Base-by-base conservation (phyloP, 2,329 filamentous ascomycete genomes). In the Arthrobotrys iridis region DNA sequence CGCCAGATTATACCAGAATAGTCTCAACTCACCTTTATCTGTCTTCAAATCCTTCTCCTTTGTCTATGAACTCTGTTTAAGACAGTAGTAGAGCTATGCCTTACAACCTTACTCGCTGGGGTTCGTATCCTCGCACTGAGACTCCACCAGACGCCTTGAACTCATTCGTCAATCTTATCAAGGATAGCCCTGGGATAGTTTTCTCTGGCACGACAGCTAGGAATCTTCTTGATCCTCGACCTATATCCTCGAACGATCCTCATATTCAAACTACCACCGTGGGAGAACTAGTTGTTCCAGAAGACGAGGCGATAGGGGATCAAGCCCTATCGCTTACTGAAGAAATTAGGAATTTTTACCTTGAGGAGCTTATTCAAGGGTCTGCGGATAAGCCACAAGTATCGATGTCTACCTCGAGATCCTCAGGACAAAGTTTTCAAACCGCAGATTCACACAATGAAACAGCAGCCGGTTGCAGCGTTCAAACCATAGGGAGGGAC, bases 61-160 rank as follows among this genome's bases (percentile, higher is more conserved):
- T n/a, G n/a, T n/a, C n/a, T n/a, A n/a, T n/a, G n/a, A n/a, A n/a
- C n/a, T n/a, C n/a, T n/a, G n/a, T n/a, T n/a, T n/a, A n/a, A n/a
- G n/a, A n/a, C n/a, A n/a, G n/a, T n/a, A n/a, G n/a, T n/a, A n/a
- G n/a, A n/a, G n/a, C n/a, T n/a, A 60, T 60, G 52, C 60, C 68
- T 3, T 73, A 73, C 26, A 35, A 62, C 28, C 35, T 73, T 4
- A 35, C n/a, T 1, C 37, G 60, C n/a, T 73, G 64, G 28, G 68
- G 60, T 13, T 30, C 10, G 2, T 73, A 73, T 45, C 68, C 68
- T 10, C 50, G 68, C 7, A 28, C 3, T 8, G 10, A n/a, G 3
- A 4, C 13, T 26, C 41, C 59, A 13, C 11, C 43, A 4, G n/a
- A 45, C 13, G 11, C 59, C 5, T 33, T 50, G 6, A 18, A n/a